phyloP scores from a whole-genome alignment of 2,329 filamentous ascomycete genomes.

The Arthroderma sp. region DNA sequence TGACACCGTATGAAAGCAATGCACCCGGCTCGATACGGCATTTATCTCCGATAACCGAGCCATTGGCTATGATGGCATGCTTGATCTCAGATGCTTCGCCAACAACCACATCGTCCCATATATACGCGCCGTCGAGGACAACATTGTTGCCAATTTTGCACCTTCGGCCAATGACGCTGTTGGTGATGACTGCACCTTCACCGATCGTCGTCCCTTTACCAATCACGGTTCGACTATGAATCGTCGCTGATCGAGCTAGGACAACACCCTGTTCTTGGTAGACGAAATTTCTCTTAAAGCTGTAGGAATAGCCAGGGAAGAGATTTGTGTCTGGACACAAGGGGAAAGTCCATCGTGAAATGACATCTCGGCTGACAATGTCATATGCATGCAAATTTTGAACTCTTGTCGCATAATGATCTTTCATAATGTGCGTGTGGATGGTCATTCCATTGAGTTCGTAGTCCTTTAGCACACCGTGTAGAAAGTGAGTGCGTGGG shows the following conservation, averaged over 20 bases:
- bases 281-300: conserved; percentile 54
- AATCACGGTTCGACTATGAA: conserved; percentile 59
- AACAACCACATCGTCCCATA: conserved; percentile 76
- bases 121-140: conserved; percentile 62
- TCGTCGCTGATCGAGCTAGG: conserved; percentile 57
- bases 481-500: conserved; percentile 75
- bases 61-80: conserved; percentile 64
- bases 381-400: conserved; percentile 83
- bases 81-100: conserved; percentile 61
- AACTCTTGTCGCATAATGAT: conserved; percentile 76
- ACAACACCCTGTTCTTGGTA: conserved; percentile 70
- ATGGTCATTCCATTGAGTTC: conserved; percentile 97
- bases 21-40: conserved; percentile 60
- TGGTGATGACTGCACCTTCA: conserved; percentile 54
- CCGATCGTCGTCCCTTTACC: conserved; percentile 67
- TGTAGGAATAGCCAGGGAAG: conserved; percentile 63
- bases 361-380: conserved; percentile 73
- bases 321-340: conserved; percentile 83
- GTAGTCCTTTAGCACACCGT: conserved; percentile 89
- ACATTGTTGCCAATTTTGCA: conserved; percentile 83
- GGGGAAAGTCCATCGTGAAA: conserved; percentile 77
- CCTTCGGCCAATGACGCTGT: conserved; percentile 69
- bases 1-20: conserved; percentile 67
- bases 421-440: conserved; percentile 70
- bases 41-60: conserved; percentile 57